A percentile compares a stretch with the other conserved stretches of the same genome.
phyloP scores from a whole-genome alignment of 1,284 basidiomycete genomes.

The Stygiomarasmius scandens region DNA sequence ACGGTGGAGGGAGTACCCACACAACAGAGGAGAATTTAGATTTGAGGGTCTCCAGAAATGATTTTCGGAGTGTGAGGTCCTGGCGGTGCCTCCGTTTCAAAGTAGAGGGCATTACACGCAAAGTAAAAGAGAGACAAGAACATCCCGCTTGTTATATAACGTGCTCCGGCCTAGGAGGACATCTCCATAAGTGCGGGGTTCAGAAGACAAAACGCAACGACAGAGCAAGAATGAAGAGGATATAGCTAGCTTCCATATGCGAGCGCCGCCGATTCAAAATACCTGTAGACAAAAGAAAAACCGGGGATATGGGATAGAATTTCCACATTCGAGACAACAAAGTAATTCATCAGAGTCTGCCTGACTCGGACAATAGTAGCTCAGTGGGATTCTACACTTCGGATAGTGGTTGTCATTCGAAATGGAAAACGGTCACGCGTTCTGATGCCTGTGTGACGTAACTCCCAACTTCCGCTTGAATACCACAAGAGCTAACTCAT shows the following conservation, averaged over 20 bases:
- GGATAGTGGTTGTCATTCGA: not conserved
- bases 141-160: too few relatives aligned
- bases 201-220: not conserved
- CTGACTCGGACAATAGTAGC: not conserved
- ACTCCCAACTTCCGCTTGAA: not conserved
- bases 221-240: not conserved
- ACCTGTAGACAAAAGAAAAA: not conserved
- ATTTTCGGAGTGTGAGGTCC: conserved; percentile 16
- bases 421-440: not conserved
- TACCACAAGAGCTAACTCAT: not conserved
- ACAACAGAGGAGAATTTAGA: conserved; percentile 6
- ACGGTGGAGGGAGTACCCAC: not conserved
- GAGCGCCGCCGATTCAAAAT: not conserved
- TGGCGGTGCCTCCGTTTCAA: conserved; percentile 15
- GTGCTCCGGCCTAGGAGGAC: not conserved
- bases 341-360: not conserved
- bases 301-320: not conserved
- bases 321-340: not conserved
- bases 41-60: conserved; percentile 15
- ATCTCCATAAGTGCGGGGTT: not conserved
- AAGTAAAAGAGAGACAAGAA: too few relatives aligned
- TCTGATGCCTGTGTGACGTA: not conserved
- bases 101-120: conserved; percentile 9
- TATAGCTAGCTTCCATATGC: not conserved
- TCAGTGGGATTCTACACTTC: not conserved